Conservation (phyloP, 2,329 filamentous ascomycete species). For the Monilinia aucupariae region DNA sequence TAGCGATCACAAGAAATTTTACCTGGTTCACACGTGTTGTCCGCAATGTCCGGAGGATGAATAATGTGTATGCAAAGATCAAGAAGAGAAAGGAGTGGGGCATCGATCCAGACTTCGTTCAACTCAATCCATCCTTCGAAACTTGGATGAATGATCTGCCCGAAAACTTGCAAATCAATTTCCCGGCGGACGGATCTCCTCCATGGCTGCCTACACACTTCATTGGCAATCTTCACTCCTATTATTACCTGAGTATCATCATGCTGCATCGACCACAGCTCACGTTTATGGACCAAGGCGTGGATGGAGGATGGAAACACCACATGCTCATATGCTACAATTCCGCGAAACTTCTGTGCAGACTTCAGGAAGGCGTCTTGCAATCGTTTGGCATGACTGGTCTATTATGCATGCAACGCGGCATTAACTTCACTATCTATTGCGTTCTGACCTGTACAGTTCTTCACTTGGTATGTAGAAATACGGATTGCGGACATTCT, state of each 20-base stretch:
- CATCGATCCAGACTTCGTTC: slow-evolving; percentile 74
- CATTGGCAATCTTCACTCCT: slow-evolving; percentile 81
- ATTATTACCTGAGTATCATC: slow-evolving; percentile 80
- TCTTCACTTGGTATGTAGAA: slow-evolving; percentile 72
- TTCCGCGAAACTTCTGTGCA: slow-evolving; percentile 78
- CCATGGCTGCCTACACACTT: slow-evolving; percentile 85
- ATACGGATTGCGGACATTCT: slow-evolving; percentile 8
- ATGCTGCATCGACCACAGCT: slow-evolving; percentile 85
- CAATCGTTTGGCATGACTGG: slow-evolving; percentile 72
- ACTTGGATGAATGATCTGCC: slow-evolving; percentile 75
- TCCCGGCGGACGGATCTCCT: slow-evolving; percentile 70
- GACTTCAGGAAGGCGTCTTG: slow-evolving; percentile 77
- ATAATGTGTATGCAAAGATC: slow-evolving; percentile 65
- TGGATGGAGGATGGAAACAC: slow-evolving; percentile 75
- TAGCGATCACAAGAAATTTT: slow-evolving; percentile 75
- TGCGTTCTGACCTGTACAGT: slow-evolving; percentile 86
- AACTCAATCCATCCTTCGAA: slow-evolving; percentile 70
- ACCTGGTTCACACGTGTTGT: slow-evolving; percentile 74
- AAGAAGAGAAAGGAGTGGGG: slow-evolving; percentile 81
- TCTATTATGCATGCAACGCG: slow-evolving; percentile 84
- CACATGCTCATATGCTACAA: slow-evolving; percentile 83
- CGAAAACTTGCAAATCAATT: slow-evolving; percentile 68
- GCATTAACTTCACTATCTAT: slow-evolving; percentile 95
- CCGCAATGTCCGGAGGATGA: slow-evolving; percentile 72
- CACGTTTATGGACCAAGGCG: slow-evolving; percentile 67